Evolutionary conservation across 192 early-diverging fungal species (phyloP).

Genomic region (Obelidium mucronatum): DNA sequence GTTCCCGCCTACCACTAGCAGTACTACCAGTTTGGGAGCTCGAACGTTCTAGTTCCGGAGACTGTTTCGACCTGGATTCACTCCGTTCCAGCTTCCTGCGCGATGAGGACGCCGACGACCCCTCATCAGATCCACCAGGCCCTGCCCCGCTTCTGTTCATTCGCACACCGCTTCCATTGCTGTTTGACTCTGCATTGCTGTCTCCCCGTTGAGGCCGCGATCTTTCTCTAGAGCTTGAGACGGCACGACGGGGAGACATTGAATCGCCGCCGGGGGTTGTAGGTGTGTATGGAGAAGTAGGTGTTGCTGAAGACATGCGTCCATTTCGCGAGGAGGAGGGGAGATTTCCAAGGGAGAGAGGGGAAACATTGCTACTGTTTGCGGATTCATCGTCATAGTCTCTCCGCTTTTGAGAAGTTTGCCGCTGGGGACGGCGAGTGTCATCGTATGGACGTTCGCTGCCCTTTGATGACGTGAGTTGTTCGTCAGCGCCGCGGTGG

Average conservation of each 20-base stretch:
- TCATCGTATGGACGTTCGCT: not conserved
- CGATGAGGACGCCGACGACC: no score
- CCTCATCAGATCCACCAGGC: no score
- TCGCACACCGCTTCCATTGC: not conserved
- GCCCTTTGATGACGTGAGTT: not conserved
- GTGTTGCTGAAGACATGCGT: not conserved
- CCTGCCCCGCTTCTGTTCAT: not conserved
- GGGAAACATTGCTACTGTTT: not conserved
- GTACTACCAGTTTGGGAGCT: not conserved
- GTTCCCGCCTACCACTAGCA: no score
- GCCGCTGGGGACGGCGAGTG: not conserved
- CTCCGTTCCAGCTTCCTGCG: constrained; percentile 1
- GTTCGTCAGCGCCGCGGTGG: not conserved
- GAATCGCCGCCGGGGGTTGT: not conserved
- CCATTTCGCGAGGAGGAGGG: not conserved
- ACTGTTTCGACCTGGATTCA: not conserved
- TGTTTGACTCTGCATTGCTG: not conserved
- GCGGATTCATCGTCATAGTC: not conserved
- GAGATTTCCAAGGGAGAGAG: not conserved
- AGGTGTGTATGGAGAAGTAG: not conserved
- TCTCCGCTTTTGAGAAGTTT: not conserved
- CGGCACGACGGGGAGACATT: not conserved
- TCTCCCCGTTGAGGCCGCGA: not conserved
- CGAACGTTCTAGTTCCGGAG: not conserved
- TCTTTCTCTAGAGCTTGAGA: not conserved